These are phyloP conservation scores for Trichothecium sympodiale DNA, from an alignment of 2,329 filamentous ascomycete genomes.

Conservation along the genomic window DNA sequence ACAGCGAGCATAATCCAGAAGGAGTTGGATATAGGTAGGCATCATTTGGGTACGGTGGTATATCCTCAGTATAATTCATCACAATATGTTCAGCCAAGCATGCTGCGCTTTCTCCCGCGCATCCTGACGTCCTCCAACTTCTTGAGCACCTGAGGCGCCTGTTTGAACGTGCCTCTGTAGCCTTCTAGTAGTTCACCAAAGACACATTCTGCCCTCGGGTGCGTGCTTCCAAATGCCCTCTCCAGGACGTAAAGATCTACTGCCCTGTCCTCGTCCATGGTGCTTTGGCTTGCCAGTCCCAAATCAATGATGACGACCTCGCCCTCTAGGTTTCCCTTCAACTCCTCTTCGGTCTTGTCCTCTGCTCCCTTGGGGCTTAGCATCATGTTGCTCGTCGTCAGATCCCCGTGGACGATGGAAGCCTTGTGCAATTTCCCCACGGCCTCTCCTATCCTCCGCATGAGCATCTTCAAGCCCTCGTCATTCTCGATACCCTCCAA, in stretches of 20 bases:
- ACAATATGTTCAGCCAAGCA: constrained; percentile 58
- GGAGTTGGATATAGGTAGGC: constrained; percentile 9
- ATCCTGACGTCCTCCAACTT: constrained; percentile 85
- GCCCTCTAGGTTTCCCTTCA: constrained; percentile 39
- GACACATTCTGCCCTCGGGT: constrained; percentile 71
- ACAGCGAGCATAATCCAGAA: constrained; percentile 22
- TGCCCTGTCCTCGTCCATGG: constrained; percentile 82
- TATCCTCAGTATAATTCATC: neutral
- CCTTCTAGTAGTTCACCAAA: constrained; percentile 64
- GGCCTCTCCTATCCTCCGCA: constrained; percentile 58
- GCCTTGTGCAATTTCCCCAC: constrained; percentile 68
- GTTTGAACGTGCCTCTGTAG: constrained; percentile 67
- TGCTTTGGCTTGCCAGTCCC: constrained; percentile 71
- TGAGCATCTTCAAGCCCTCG: constrained; percentile 44
- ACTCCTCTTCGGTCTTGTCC: constrained; percentile 9
- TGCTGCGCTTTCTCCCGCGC: constrained; percentile 91
- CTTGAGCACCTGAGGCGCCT: constrained; percentile 62
- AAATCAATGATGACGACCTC: constrained; percentile 91
- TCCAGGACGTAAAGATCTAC: constrained; percentile 96
- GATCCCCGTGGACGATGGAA: constrained; percentile 87
- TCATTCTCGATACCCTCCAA: constrained; percentile 28
- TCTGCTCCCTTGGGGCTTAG: constrained; percentile 31
- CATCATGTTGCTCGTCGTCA: constrained; percentile 98
- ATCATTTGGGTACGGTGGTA: neutral
- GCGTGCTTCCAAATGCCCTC: constrained; percentile 86